Evolutionary conservation across 2,329 filamentous ascomycete genomes (phyloP).

Genomic region (Ophiostoma quercus): DNA sequence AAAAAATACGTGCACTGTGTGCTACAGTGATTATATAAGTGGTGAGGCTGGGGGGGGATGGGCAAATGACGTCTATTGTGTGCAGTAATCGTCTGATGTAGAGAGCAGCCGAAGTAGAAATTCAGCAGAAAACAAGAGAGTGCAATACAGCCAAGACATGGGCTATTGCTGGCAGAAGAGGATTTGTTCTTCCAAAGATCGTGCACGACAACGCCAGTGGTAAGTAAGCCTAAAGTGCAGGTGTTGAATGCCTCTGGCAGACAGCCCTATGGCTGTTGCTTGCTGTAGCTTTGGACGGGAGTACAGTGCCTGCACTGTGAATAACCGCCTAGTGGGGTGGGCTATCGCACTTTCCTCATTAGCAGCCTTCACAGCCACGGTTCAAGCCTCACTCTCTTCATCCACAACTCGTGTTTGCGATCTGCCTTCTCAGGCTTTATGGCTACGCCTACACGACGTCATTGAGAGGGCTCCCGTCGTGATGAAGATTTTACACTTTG

Average conservation of each 20-base stretch:
- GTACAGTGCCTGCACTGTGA: background rate
- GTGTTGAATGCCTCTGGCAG: background rate
- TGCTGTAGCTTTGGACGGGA: background rate
- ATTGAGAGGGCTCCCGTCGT: background rate
- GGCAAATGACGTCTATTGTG: background rate
- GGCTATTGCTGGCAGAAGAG: background rate
- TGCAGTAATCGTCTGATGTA: background rate
- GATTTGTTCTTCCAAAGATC: background rate
- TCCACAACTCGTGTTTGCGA: background rate
- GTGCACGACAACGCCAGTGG: background rate
- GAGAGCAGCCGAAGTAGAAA: background rate
- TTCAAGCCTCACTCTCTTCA: background rate
- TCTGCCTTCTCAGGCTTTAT: background rate
- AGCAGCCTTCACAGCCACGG: background rate
- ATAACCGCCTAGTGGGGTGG: background rate
- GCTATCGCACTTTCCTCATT: background rate
- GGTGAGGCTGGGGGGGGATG: background rate
- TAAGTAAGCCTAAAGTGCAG: background rate
- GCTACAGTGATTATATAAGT: background rate
- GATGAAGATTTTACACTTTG: background rate
- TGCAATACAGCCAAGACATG: background rate
- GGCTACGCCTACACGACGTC: constrained; percentile 1
- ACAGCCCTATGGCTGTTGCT: background rate
- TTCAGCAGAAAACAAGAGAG: background rate
- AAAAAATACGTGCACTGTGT: background rate